A percentile compares a stretch with the other conserved stretches of the same genome.
Conservation (phyloP, 768 basidiomycete species). For the Podaxis sp. region DNA sequence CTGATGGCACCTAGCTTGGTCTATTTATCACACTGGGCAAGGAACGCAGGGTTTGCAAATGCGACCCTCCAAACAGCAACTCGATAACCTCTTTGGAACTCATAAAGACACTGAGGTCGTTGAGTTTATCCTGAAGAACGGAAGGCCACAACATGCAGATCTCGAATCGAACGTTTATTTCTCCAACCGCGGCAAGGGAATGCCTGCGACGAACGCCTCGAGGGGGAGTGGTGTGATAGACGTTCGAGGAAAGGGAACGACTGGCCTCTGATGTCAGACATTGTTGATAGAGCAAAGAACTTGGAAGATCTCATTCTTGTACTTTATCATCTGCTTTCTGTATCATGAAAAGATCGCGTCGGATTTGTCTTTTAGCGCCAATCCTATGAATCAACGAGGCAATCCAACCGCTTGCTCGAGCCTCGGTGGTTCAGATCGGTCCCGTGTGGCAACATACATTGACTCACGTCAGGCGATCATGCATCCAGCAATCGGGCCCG, state of each 20-base stretch:
- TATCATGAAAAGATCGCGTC: too few species aligned
- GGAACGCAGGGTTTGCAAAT: constrained; percentile 78
- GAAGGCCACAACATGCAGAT: constrained; percentile 56
- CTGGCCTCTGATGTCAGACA: constrained; percentile 7
- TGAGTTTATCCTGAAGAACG: constrained; percentile 57
- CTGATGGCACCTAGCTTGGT: constrained; percentile 51
- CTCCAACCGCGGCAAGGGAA: neutral
- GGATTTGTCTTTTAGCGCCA: too few species aligned
- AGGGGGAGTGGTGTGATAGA: constrained; percentile 37
- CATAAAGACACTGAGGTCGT: constrained; percentile 66
- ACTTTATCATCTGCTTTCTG: neutral
- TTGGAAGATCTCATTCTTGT: constrained; percentile 5
- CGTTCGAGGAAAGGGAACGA: constrained; percentile 36
- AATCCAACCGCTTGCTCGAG: too few species aligned
- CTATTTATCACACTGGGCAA: constrained; percentile 68
- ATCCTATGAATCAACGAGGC: too few species aligned
- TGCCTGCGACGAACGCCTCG: constrained; percentile 21
- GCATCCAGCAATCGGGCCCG: too few species aligned
- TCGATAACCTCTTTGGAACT: constrained; percentile 71
- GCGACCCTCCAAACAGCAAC: constrained; percentile 78
- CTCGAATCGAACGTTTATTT: neutral
- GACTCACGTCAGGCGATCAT: too few species aligned
- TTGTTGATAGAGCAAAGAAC: neutral
- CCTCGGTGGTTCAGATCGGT: too few species aligned
- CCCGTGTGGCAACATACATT: too few species aligned